Evolutionary conservation across 2,329 filamentous ascomycete species (phyloP).

Genomic region (Rhinocladiella similis): DNA sequence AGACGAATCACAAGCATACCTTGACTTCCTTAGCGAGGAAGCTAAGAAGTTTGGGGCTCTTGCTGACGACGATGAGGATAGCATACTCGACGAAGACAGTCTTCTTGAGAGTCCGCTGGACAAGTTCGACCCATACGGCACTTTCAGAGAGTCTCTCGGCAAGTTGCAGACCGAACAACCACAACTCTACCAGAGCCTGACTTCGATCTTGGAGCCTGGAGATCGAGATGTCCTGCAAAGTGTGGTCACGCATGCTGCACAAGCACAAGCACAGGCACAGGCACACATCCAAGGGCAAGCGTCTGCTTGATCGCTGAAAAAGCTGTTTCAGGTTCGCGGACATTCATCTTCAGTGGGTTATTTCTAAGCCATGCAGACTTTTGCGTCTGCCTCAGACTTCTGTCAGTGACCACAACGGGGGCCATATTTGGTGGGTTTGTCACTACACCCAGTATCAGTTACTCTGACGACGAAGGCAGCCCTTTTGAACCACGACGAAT

Average conservation of each 20-base stretch:
- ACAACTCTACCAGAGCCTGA: slow-evolving; percentile 79
- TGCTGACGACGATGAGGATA: slow-evolving; percentile 74
- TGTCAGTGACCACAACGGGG: too few species aligned
- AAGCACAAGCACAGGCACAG: slow-evolving; percentile 13
- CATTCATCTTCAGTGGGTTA: not conserved
- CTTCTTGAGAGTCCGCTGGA: slow-evolving; percentile 92
- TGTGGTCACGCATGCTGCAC: slow-evolving; percentile 68
- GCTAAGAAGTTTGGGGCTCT: slow-evolving; percentile 80
- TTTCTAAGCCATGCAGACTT: too few species aligned
- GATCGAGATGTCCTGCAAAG: slow-evolving; percentile 79
- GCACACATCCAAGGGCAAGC: not conserved
- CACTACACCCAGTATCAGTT: too few species aligned
- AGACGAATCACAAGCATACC: slow-evolving; percentile 89
- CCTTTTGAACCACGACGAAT: too few species aligned
- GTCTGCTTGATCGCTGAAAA: not conserved
- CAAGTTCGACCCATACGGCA: slow-evolving; percentile 88
- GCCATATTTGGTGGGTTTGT: too few species aligned
- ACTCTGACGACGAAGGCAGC: too few species aligned
- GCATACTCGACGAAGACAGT: slow-evolving; percentile 88
- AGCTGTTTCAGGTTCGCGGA: not conserved
- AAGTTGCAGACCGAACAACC: slow-evolving; percentile 89
- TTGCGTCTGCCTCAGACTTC: too few species aligned
- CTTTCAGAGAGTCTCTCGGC: slow-evolving; percentile 80
- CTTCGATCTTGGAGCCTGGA: slow-evolving; percentile 73
- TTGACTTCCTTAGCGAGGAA: slow-evolving; percentile 95